Evolutionary conservation across 2,329 filamentous ascomycete species (phyloP).

Genomic region (Talaromyces sp.): DNA sequence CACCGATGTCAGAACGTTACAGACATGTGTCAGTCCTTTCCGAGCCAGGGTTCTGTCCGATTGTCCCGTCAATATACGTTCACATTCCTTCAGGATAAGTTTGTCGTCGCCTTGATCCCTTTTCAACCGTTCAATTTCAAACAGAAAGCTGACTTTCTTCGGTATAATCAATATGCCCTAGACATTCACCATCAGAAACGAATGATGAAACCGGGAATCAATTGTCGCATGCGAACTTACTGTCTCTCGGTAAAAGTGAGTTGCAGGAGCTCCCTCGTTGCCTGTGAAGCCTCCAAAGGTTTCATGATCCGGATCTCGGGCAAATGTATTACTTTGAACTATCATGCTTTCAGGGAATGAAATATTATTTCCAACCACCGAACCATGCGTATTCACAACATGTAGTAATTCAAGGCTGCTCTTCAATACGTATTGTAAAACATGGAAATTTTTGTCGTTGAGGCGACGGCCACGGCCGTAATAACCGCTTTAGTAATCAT

Average conservation of each 20-base stretch:
- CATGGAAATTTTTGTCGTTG: constrained; percentile 7
- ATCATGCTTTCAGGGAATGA: constrained; percentile 11
- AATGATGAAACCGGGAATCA: background rate
- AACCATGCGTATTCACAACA: constrained; percentile 11
- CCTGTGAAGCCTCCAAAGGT: constrained; percentile 23
- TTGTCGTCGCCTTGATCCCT: background rate
- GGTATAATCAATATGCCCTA: constrained; percentile 11
- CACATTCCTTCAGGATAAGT: background rate
- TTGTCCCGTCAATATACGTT: background rate
- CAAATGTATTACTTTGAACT: constrained; percentile 15
- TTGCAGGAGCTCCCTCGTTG: constrained; percentile 22
- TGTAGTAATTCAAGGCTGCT: background rate
- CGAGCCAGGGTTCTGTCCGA: background rate
- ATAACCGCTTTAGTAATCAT: background rate
- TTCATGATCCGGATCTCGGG: constrained; percentile 19
- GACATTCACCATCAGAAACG: background rate
- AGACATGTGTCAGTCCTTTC: constrained; percentile 2
- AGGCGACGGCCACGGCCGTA: background rate
- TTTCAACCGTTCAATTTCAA: constrained; percentile 5
- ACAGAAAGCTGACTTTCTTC: background rate
- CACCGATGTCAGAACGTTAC: background rate
- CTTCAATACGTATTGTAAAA: background rate
- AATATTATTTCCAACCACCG: constrained; percentile 5
- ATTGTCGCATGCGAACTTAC: constrained; percentile 12
- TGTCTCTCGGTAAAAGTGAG: constrained; percentile 23